These are phyloP conservation scores for Panaeolus cyanescens DNA, from an alignment of 768 basidiomycete species.

Conservation along the genomic window DNA sequence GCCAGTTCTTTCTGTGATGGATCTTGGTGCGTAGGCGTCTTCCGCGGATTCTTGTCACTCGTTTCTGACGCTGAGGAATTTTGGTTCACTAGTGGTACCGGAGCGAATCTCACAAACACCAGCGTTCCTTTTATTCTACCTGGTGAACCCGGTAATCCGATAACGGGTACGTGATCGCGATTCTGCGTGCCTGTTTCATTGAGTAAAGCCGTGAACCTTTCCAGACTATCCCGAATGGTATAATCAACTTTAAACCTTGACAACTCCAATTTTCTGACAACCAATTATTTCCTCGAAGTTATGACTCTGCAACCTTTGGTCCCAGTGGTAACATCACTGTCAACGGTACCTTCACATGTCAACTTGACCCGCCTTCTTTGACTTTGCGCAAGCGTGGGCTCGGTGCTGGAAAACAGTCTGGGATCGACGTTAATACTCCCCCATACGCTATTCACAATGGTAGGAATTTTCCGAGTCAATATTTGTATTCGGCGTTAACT, in stretches of 20 bases:
- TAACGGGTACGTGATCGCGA: conserved; percentile 31
- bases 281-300: conserved; percentile 36
- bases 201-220: conserved; percentile 8
- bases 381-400: conserved; percentile 43
- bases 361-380: conserved; percentile 12
- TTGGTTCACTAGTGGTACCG: conserved; percentile 47
- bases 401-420: conserved; percentile 49
- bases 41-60: not conserved
- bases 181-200: conserved; percentile 2
- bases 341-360: conserved; percentile 62
- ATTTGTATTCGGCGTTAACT: not conserved
- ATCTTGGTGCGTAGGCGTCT: conserved; percentile 27
- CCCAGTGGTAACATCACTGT: conserved; percentile 77
- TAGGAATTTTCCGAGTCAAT: conserved; percentile 24
- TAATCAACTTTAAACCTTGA: conserved; percentile 7
- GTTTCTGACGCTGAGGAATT: conserved; percentile 3
- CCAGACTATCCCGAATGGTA: conserved; percentile 72
- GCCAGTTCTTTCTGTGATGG: conserved; percentile 37
- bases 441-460: conserved; percentile 78
- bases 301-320: conserved; percentile 61
- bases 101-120: conserved; percentile 56
- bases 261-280: conserved; percentile 6
- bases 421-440: conserved; percentile 54
- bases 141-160: conserved; percentile 51
- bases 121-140: conserved; percentile 57